Evolutionary conservation across 2,329 filamentous ascomycete genomes (phyloP).

Genomic region (Ophiocordyceps sinensis): DNA sequence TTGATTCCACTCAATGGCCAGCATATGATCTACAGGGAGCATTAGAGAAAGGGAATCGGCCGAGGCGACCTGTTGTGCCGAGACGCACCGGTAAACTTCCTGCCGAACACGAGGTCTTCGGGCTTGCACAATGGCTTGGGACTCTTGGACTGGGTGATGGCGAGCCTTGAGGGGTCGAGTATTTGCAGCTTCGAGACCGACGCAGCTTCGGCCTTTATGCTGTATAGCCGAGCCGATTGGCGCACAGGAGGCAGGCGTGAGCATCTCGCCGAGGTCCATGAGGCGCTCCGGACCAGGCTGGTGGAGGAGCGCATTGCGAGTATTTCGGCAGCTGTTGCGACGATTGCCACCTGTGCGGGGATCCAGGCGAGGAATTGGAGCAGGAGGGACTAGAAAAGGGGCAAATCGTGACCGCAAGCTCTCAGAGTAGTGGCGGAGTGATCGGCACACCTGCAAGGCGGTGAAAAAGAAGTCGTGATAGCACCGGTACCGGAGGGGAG

Average conservation of each 20-base stretch:
- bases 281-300: slow-evolving; percentile 15
- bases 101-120: slow-evolving; percentile 78
- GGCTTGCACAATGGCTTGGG: slow-evolving; percentile 64
- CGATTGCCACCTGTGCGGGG: background rate
- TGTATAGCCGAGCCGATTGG: slow-evolving; percentile 27
- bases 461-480: background rate
- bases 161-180: slow-evolving; percentile 65
- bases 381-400: background rate
- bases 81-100: slow-evolving; percentile 65
- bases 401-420: background rate
- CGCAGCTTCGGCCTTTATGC: slow-evolving; percentile 35
- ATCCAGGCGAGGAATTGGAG: background rate
- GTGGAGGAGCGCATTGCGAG: slow-evolving; percentile 15
- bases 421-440: background rate
- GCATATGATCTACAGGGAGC: slow-evolving; percentile 69
- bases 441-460: background rate
- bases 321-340: background rate
- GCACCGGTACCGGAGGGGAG: background rate
- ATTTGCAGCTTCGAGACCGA: slow-evolving; percentile 41
- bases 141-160: slow-evolving; percentile 56
- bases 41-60: background rate
- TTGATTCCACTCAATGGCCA: slow-evolving; percentile 85
- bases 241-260: slow-evolving; percentile 19
- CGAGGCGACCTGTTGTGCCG: no score
- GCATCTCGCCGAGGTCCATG: slow-evolving; percentile 18